Conservation (phyloP, 2,329 filamentous ascomycete genomes). For the Furcasterigmium furcatum region DNA sequence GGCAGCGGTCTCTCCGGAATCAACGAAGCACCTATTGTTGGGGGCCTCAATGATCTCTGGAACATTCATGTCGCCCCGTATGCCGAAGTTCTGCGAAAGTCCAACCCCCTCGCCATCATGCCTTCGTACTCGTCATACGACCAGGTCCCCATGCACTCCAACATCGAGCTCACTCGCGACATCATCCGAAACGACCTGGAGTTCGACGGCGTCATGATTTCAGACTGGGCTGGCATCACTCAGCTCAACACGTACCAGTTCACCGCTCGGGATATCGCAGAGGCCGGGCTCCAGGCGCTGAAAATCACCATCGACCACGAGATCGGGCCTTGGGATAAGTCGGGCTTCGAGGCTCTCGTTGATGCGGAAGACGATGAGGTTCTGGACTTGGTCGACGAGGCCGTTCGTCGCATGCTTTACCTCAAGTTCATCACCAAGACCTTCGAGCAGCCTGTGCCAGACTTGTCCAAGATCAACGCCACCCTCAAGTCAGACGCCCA, state of each 20-base stretch:
- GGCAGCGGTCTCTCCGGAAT: no score
- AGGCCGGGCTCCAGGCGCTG: constrained; percentile 18
- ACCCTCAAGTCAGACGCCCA: constrained; percentile 7
- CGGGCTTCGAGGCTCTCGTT: constrained; percentile 16
- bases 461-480: constrained; percentile 3
- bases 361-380: constrained; percentile 13
- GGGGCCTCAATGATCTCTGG: no score
- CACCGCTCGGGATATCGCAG: constrained; percentile 16
- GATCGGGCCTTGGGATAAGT: constrained; percentile 15
- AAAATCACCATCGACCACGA: constrained; percentile 19
- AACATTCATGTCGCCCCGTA: constrained; percentile 21
- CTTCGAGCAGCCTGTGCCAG: constrained; percentile 18
- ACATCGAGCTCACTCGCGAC: constrained; percentile 22
- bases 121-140: constrained; percentile 23
- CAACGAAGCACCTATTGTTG: no score
- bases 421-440: constrained; percentile 20
- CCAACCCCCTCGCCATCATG: constrained; percentile 20
- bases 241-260: constrained; percentile 18
- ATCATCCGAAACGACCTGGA: constrained; percentile 18
- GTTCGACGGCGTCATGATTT: constrained; percentile 26
- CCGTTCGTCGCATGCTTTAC: constrained; percentile 16
- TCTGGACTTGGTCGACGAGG: constrained; percentile 15
- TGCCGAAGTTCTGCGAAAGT: constrained; percentile 18
- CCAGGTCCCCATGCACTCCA: constrained; percentile 22
- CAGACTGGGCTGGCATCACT: constrained; percentile 19